Percentiles rank a stretch among this genome's conserved stretches.
Conservation (phyloP, 2,329 filamentous ascomycete species). For the Colletotrichum australisinense region DNA sequence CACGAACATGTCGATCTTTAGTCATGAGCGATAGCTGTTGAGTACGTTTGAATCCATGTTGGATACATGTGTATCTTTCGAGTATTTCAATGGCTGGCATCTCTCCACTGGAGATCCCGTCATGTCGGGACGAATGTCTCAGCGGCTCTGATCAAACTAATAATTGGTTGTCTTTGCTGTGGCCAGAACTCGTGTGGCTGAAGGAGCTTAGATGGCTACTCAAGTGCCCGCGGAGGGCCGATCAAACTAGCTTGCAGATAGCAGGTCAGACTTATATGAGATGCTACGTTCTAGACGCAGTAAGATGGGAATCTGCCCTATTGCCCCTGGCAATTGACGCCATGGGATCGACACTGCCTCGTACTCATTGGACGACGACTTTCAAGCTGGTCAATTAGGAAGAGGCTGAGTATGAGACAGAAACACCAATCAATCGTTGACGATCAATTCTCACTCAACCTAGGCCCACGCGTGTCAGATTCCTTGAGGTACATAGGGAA, state of each 20-base stretch:
- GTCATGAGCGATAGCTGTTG: not conserved
- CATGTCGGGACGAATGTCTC: no score
- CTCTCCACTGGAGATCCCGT: not conserved
- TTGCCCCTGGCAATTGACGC: not conserved
- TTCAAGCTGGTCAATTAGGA: not conserved
- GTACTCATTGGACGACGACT: not conserved
- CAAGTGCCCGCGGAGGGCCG: not conserved
- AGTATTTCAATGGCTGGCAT: not conserved
- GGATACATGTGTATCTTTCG: no score
- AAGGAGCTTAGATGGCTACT: no score
- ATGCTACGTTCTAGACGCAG: not conserved
- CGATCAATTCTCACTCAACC: no score
- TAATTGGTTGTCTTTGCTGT: not conserved
- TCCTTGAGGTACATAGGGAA: no score
- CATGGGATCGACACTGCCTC: not conserved
- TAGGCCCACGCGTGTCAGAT: no score
- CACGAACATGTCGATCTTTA: not conserved
- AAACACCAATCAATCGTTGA: not conserved
- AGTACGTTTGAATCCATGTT: not conserved
- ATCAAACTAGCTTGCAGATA: not conserved
- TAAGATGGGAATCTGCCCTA: not conserved
- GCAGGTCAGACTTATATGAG: not conserved
- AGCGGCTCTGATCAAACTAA: not conserved
- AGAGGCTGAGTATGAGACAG: not conserved
- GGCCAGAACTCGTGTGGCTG: not conserved